Percentiles rank a stretch among this genome's conserved stretches.
Conservation (phyloP, 2,329 filamentous ascomycete genomes). For the Pseudopyricularia cyperi region DNA sequence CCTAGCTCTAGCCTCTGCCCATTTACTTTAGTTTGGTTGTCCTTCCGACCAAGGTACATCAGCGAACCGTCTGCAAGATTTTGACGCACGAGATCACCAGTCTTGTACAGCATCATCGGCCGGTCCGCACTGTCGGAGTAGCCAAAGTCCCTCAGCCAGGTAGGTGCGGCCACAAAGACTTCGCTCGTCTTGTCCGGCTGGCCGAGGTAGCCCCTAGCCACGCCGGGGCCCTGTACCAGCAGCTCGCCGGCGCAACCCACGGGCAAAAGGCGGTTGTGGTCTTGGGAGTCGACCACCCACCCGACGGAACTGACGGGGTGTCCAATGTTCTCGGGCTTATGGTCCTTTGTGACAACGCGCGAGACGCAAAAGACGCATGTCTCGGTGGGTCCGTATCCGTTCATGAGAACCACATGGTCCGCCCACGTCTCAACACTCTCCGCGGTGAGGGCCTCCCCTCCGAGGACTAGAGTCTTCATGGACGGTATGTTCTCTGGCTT, state of each 20-base stretch:
- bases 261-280: constrained; percentile 4
- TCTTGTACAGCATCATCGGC: constrained; percentile 7
- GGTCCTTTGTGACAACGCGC: background rate
- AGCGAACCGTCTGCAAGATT: background rate
- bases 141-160: constrained; percentile 5
- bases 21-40: constrained; percentile 1
- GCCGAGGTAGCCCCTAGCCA: constrained; percentile 29
- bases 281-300: constrained; percentile 5
- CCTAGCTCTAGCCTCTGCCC: constrained; percentile 1
- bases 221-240: constrained; percentile 28
- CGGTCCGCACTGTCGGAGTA: constrained; percentile 7
- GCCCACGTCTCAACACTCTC: background rate
- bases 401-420: constrained; percentile 4
- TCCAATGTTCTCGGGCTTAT: constrained; percentile 8
- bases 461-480: constrained; percentile 35
- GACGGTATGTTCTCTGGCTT: constrained; percentile 2
- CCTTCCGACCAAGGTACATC: background rate
- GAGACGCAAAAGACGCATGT: background rate
- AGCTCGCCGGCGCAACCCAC: constrained; percentile 19
- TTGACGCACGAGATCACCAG: constrained; percentile 4
- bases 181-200: constrained; percentile 9
- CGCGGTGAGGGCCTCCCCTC: constrained; percentile 30
- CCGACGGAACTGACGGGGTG: constrained; percentile 8
- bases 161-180: background rate
- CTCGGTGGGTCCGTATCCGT: constrained; percentile 46